A percentile compares a stretch with the other conserved stretches of the same genome.
Conservation (phyloP, 1,284 basidiomycete species). For the Cutaneotrichosporon mucoides region DNA sequence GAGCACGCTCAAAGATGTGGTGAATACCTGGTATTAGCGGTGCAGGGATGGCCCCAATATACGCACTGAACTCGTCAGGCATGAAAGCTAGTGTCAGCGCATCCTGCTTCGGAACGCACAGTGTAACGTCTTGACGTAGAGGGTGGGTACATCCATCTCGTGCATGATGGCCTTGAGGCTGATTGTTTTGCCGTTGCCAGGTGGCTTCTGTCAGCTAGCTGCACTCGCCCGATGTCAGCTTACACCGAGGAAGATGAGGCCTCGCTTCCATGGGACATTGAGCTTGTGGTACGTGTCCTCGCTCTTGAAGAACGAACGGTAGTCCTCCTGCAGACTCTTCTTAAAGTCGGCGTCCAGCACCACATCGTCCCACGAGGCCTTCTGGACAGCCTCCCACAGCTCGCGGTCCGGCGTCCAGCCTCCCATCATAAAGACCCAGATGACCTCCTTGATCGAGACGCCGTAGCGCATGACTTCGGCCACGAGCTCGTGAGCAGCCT, state of each 20-base stretch:
- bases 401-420: slow-evolving; percentile 61
- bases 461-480: slow-evolving; percentile 55
- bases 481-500: slow-evolving; percentile 55
- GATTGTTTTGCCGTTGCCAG: slow-evolving; percentile 79
- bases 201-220: slow-evolving; percentile 16
- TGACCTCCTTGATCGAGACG: slow-evolving; percentile 60
- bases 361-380: slow-evolving; percentile 53
- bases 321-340: slow-evolving; percentile 61
- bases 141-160: slow-evolving; percentile 52
- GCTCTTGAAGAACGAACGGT: slow-evolving; percentile 70
- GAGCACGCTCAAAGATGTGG: slow-evolving; percentile 33
- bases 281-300: slow-evolving; percentile 66
- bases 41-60: neutral
- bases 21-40: slow-evolving; percentile 16
- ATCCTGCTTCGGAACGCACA: slow-evolving; percentile 23
- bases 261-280: slow-evolving; percentile 71
- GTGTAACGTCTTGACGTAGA: slow-evolving; percentile 65
- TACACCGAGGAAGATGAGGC: slow-evolving; percentile 43
- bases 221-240: neutral
- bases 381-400: slow-evolving; percentile 67
- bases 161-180: slow-evolving; percentile 60
- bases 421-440: slow-evolving; percentile 69
- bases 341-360: slow-evolving; percentile 71
- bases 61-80: neutral
- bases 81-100: neutral